phyloP scores from a whole-genome alignment of 441 rosid genomes.

The Corymbia citriodora region DNA sequence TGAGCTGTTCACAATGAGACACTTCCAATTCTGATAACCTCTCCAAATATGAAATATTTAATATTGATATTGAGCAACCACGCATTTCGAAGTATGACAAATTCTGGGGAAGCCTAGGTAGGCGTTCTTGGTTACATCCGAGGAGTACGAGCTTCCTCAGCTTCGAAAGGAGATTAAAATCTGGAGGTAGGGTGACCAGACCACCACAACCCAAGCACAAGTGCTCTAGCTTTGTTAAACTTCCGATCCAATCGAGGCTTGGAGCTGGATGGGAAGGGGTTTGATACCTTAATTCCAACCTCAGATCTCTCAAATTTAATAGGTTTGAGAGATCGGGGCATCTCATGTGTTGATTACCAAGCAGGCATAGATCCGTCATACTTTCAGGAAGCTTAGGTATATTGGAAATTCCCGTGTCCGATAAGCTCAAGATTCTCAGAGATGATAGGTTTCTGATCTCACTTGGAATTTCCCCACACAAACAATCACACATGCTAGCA shows the following conservation, averaged over 20 bases:
- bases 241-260: neutral
- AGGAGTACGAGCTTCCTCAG: neutral
- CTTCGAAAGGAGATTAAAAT: neutral
- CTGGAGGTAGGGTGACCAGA: neutral
- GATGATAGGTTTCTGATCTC: neutral
- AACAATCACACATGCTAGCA: accelerated
- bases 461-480: neutral
- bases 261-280: neutral
- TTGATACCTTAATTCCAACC: accelerated
- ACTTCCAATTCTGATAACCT: neutral
- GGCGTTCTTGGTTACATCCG: neutral
- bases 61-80: neutral
- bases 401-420: neutral
- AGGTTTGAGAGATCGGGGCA: no score
- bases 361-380: accelerated
- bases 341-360: accelerated
- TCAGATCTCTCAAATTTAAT: no score
- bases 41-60: neutral
- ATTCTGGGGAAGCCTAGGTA: neutral
- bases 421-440: neutral
- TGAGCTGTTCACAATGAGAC: accelerated
- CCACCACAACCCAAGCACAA: neutral
- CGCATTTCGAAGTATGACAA: neutral
- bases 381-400: neutral
- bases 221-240: neutral